Percentiles rank a stretch among this genome's conserved stretches.
Conservation (phyloP, 1,284 basidiomycete genomes). For the Ustilago cynodontis region DNA sequence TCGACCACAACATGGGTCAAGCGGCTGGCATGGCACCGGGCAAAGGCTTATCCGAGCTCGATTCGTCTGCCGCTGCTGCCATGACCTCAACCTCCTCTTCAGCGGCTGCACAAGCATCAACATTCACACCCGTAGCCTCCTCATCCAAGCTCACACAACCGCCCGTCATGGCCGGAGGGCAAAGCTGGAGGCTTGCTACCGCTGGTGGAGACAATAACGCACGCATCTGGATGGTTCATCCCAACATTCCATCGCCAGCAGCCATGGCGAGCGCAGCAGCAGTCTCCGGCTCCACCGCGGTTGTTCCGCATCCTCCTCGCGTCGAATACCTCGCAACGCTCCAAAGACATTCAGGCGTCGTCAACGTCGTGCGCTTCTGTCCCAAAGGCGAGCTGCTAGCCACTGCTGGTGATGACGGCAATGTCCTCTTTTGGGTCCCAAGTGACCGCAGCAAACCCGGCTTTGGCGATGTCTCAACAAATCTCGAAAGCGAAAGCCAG, state of each 20-base stretch:
- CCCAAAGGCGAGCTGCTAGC: slow-evolving; percentile 73
- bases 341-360: slow-evolving; percentile 89
- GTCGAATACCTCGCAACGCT: slow-evolving; percentile 96
- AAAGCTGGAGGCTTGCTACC: slow-evolving; percentile 88
- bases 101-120: slow-evolving; percentile 11
- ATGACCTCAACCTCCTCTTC: slow-evolving; percentile 10
- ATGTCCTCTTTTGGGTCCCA: slow-evolving; percentile 94
- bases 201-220: slow-evolving; percentile 98
- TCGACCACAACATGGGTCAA: slow-evolving; percentile 67
- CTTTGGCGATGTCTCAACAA: slow-evolving; percentile 75
- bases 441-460: slow-evolving; percentile 76
- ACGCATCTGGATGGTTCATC: slow-evolving; percentile 72
- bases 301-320: slow-evolving; percentile 74
- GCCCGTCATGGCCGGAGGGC: slow-evolving; percentile 69
- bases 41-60: slow-evolving; percentile 49
- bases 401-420: slow-evolving; percentile 82
- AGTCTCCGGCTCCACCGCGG: slow-evolving; percentile 75
- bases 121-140: slow-evolving; percentile 27
- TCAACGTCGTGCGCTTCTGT: slow-evolving; percentile 96
- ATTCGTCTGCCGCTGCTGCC: slow-evolving; percentile 22
- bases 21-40: slow-evolving; percentile 64
- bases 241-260: slow-evolving; percentile 69
- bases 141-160: slow-evolving; percentile 47
- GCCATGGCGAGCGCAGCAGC: slow-evolving; percentile 74
- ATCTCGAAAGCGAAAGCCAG: slow-evolving; percentile 78